A percentile compares a stretch with the other conserved stretches of the same genome.
phyloP scores from a whole-genome alignment of 1,284 basidiomycete species.

The Apiotrichum akiyoshidainum region DNA sequence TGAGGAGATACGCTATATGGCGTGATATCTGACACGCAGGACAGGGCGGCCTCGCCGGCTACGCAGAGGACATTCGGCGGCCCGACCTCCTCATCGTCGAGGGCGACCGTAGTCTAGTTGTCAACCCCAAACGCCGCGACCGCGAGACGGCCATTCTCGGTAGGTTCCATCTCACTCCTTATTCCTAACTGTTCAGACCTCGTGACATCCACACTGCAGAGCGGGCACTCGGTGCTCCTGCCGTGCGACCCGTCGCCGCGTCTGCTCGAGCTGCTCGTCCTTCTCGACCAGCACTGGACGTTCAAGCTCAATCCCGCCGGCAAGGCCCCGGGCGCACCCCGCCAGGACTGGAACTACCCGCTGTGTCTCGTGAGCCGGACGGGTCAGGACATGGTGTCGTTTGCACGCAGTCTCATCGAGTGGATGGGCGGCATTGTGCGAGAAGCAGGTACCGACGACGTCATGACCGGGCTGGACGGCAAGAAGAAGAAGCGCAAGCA shows the following conservation, averaged over 20 bases:
- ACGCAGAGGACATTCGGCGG: slow-evolving; percentile 70
- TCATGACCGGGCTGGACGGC: slow-evolving; percentile 54
- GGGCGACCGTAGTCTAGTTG: slow-evolving; percentile 74
- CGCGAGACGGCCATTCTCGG: slow-evolving; percentile 84
- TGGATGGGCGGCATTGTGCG: slow-evolving; percentile 94
- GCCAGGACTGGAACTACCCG: slow-evolving; percentile 56
- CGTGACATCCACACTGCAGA: slow-evolving; percentile 71
- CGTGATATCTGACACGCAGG: slow-evolving; percentile 50
- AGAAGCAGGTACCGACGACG: slow-evolving; percentile 77
- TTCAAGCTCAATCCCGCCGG: slow-evolving; percentile 62
- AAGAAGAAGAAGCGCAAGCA: slow-evolving; percentile 58
- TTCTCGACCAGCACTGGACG: slow-evolving; percentile 97
- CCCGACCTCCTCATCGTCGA: slow-evolving; percentile 94
- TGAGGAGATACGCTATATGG: slow-evolving; percentile 9
- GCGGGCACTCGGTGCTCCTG: slow-evolving; percentile 79
- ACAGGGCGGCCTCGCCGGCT: slow-evolving; percentile 54
- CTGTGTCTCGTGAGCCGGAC: slow-evolving; percentile 89
- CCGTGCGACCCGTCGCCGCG: slow-evolving; percentile 93
- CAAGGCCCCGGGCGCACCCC: neutral
- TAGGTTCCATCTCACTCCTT: slow-evolving; percentile 45
- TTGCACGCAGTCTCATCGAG: slow-evolving; percentile 96
- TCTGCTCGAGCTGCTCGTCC: slow-evolving; percentile 85
- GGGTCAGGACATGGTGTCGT: slow-evolving; percentile 88
- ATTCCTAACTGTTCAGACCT: slow-evolving; percentile 61
- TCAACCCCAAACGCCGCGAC: slow-evolving; percentile 84